Percentiles rank a stretch among this genome's conserved stretches.
These are phyloP conservation scores for Aspergillus persii DNA, from an alignment of 2,329 filamentous ascomycete genomes.

Conservation along the genomic window DNA sequence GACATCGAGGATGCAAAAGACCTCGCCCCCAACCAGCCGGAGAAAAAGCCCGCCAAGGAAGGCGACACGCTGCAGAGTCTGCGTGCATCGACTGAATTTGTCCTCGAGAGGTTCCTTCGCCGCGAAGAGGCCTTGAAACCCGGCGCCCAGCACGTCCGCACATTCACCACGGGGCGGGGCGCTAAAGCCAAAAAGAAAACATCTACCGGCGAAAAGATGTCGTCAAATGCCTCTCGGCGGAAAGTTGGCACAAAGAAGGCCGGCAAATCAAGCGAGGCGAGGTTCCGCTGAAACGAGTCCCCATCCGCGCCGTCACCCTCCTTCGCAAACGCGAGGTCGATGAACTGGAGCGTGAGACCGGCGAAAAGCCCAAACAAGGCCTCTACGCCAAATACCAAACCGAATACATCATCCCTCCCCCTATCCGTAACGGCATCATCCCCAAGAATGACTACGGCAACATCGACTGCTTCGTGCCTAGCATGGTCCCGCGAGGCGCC, in stretches of 20 bases:
- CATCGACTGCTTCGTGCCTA: constrained; percentile 90
- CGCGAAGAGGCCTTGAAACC: constrained; percentile 84
- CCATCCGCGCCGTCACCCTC: constrained; percentile 85
- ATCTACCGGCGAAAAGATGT: constrained; percentile 80
- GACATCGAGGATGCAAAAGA: constrained; percentile 76
- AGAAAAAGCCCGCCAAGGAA: constrained; percentile 70
- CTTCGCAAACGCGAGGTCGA: constrained; percentile 86
- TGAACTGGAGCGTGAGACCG: constrained; percentile 74
- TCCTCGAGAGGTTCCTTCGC: constrained; percentile 80
- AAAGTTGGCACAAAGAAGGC: constrained; percentile 98
- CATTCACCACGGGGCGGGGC: constrained; percentile 73
- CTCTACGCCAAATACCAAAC: constrained; percentile 83
- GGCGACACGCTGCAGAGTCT: constrained; percentile 84
- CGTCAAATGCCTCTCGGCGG: constrained; percentile 80
- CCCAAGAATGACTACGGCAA: constrained; percentile 95
- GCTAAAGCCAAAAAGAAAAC: constrained; percentile 70
- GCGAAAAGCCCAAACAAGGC: constrained; percentile 81
- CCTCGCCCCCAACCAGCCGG: constrained; percentile 68
- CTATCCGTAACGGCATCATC: constrained; percentile 79
- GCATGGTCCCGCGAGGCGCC: constrained; percentile 85
- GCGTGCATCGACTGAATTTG: constrained; percentile 80
- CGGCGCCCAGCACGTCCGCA: constrained; percentile 66
- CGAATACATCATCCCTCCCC: constrained; percentile 89
- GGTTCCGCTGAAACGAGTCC: constrained; percentile 78
- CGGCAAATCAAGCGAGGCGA: constrained; percentile 69